A percentile compares a stretch with the other conserved stretches of the same genome.
Evolutionary conservation across 75 land plant species (phyloP).

Genomic region (Ceratopteris richardii): DNA sequence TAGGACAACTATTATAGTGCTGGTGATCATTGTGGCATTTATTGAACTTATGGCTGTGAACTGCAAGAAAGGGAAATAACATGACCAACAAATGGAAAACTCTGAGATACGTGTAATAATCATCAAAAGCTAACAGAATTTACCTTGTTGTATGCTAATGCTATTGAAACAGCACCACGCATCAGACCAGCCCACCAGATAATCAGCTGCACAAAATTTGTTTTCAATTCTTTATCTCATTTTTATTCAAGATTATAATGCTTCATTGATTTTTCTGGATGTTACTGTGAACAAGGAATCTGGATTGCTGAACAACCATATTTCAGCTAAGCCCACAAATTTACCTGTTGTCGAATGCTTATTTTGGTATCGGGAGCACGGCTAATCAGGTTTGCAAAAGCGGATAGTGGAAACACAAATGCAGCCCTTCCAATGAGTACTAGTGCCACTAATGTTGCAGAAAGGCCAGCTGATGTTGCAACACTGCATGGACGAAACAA

Average conservation of each 20-base stretch:
- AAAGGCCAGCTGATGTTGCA: conserved; percentile 47
- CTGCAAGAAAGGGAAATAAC: conserved; percentile 35
- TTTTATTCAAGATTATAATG: too few species aligned
- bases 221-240: too few species aligned
- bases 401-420: conserved; percentile 83
- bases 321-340: conserved; percentile 5
- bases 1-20: conserved; percentile 84
- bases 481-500: conserved; percentile 36
- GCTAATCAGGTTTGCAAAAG: conserved; percentile 47
- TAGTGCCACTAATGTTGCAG: conserved; percentile 44
- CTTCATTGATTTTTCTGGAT: too few species aligned
- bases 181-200: conserved; percentile 99
- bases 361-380: conserved; percentile 37
- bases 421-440: conserved; percentile 75
- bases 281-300: too few species aligned
- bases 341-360: conserved; percentile 56
- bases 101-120: too few species aligned
- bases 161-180: conserved; percentile 92
- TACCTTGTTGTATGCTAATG: conserved; percentile 92
- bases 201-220: conserved; percentile 44
- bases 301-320: too few species aligned
- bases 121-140: background rate
- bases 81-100: too few species aligned
- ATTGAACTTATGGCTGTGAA: conserved; percentile 55
- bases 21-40: conserved; percentile 83